These are phyloP conservation scores for Aspergillus jensenii DNA, from an alignment of 2,329 filamentous ascomycete species.

Conservation along the genomic window DNA sequence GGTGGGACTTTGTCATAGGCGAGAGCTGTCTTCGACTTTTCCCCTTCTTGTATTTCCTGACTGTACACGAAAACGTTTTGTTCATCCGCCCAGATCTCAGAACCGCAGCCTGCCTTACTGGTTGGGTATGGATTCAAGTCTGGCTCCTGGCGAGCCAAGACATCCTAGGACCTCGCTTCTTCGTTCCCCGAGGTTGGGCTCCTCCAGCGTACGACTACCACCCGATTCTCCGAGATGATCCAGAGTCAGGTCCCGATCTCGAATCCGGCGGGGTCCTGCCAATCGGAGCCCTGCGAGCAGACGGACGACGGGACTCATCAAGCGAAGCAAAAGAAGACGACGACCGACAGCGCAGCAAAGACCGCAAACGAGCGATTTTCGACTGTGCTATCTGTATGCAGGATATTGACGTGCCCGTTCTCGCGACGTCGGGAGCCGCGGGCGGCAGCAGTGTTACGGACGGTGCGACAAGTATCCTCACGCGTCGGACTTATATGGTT, in stretches of 20 bases:
- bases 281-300: constrained; percentile 65
- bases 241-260: constrained; percentile 65
- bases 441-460: constrained; percentile 43
- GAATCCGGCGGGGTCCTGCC: constrained; percentile 75
- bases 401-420: constrained; percentile 81
- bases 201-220: constrained; percentile 85
- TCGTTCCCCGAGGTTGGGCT: constrained; percentile 68
- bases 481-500: constrained; percentile 87
- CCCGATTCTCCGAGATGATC: constrained; percentile 66
- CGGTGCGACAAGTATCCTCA: constrained; percentile 64
- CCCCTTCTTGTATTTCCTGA: constrained; percentile 84
- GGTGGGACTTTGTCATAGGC: constrained; percentile 85
- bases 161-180: constrained; percentile 83
- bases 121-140: constrained; percentile 87
- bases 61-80: constrained; percentile 74
- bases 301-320: constrained; percentile 40
- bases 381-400: constrained; percentile 97
- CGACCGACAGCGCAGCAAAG: constrained; percentile 40
- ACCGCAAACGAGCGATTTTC: constrained; percentile 62
- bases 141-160: constrained; percentile 78
- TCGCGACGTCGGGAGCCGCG: constrained; percentile 55
- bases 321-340: constrained; percentile 41
- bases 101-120: constrained; percentile 64
- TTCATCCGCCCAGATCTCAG: constrained; percentile 69
- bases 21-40: constrained; percentile 76